Evolutionary conservation across 768 basidiomycete genomes (phyloP), one percentile per base, ranked within the genome.

Genomic region (Dioszegia hungarica): DNA sequence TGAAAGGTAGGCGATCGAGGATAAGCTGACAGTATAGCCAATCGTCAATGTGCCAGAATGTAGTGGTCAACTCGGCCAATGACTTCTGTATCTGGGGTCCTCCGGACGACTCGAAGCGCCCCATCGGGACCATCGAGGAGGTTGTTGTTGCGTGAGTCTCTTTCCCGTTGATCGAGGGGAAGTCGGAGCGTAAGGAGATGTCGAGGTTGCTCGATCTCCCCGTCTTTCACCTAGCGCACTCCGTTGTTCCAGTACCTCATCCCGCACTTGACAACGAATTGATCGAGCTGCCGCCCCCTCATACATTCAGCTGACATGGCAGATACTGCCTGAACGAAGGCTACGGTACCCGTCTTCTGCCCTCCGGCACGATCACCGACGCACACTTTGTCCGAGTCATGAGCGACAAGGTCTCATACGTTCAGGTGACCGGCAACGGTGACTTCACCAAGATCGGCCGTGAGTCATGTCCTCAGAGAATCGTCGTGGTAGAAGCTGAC

Each of bases 41-140:
- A 78, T 47, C 82, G 79, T 70, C 84, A 84, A 73, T 75, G 54
- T 90, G 88, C 75, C 88, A 89, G 67, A 74, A 74, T 40, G 65
- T 63, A n/a, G 70, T 64, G 50, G 34, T 75, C 49, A 72, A 75
- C 59, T 43, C 59, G 17, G 62, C 71, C 19, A 63, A 73, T 34
- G 74, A 75, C 54, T 75, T 75, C 56, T 75, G 74, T 59, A 57
- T 75, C 15, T 75, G 71, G 71, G 71, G 71, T 44, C 71, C 71
- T 20, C 71, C 68, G 3, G 60, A 48, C 27, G 62, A 59, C 25
- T 59, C 58, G 4, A 55, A 50, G 8, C 19, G 27, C 6, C 19
- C 49, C 6, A 51, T 51, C 25, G 49, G 49, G 3, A 15, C 8
- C 41, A 64, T 71, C 37, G 70, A 71, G 61, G 46, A 71, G 52